Evolutionary conservation across 192 early-diverging fungal species (phyloP).

Genomic region (Globomyces pollinis-pini): DNA sequence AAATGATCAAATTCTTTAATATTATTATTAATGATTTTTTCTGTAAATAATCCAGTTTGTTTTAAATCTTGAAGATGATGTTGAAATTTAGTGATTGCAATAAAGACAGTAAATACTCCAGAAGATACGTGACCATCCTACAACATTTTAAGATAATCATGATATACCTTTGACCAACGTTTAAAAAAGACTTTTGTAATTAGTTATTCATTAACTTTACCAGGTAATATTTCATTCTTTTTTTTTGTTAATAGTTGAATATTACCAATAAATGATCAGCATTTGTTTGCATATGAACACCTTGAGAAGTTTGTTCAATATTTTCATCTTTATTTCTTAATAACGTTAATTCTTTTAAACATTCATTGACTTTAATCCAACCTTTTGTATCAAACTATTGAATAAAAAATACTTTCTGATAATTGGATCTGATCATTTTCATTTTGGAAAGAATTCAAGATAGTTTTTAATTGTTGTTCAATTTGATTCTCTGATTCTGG

Average conservation of each 20-base stretch:
- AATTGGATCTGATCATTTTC: not conserved
- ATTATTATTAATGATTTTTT: not conserved
- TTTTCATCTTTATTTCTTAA: not conserved
- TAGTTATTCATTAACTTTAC: too few species aligned
- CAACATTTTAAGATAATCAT: too few species aligned
- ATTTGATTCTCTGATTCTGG: not conserved
- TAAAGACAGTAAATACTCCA: not conserved
- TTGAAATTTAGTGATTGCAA: not conserved
- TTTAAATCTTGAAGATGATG: slow-evolving; percentile 1
- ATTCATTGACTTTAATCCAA: not conserved
- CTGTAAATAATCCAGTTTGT: not conserved
- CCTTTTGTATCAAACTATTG: too few species aligned
- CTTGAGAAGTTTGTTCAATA: not conserved
- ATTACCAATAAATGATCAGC: not conserved
- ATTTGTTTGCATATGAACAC: not conserved
- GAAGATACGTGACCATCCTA: not conserved
- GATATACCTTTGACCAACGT: not conserved
- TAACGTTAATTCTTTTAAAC: not conserved
- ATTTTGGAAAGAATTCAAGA: not conserved
- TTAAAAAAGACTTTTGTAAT: too few species aligned
- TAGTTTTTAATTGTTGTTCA: not conserved
- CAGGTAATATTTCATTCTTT: too few species aligned
- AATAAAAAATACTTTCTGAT: too few species aligned
- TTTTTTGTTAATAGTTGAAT: not conserved
- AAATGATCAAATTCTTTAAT: not conserved